Percentiles rank a stretch among this genome's conserved stretches.
Conservation (phyloP, 2,329 filamentous ascomycete species). For the Neonectria coccinea region DNA sequence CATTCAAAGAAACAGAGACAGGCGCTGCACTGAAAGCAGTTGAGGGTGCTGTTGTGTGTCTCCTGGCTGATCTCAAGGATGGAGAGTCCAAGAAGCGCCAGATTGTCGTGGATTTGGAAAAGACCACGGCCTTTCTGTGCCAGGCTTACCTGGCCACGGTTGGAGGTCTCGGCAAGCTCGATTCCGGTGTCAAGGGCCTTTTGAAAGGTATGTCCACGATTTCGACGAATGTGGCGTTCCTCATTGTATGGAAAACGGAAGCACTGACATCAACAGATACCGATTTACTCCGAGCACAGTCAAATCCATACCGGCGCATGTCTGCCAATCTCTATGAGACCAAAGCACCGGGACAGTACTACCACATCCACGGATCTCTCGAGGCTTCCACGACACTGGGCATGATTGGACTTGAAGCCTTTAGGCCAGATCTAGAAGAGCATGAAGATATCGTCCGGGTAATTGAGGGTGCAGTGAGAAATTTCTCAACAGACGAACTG, state of each 20-base stretch:
- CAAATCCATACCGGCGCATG: constrained; percentile 76
- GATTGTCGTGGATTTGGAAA: constrained; percentile 52
- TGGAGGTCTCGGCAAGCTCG: constrained; percentile 54
- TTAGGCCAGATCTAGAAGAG: constrained; percentile 70
- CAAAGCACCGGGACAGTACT: constrained; percentile 73
- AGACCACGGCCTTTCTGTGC: constrained; percentile 58
- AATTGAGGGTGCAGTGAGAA: constrained; percentile 70
- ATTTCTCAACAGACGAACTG: constrained; percentile 66
- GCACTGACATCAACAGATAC: constrained; percentile 64
- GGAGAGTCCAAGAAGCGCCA: constrained; percentile 27
- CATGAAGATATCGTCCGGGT: constrained; percentile 68
- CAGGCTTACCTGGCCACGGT: constrained; percentile 53
- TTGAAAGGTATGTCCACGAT: constrained; percentile 44
- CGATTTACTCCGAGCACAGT: constrained; percentile 77
- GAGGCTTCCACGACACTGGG: constrained; percentile 76
- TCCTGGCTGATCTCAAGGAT: constrained; percentile 47
- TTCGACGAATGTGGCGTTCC: background rate
- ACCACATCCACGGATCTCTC: constrained; percentile 80
- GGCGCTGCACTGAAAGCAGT: constrained; percentile 58
- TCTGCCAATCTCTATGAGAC: constrained; percentile 80
- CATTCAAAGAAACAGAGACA: constrained; percentile 61
- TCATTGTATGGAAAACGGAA: constrained; percentile 14
- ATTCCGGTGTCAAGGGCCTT: constrained; percentile 48
- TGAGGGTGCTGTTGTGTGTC: constrained; percentile 51
- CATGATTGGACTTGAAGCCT: constrained; percentile 76